phyloP scores from a whole-genome alignment of 495 filamentous ascomycete genomes.

The Penicillium argentinense region DNA sequence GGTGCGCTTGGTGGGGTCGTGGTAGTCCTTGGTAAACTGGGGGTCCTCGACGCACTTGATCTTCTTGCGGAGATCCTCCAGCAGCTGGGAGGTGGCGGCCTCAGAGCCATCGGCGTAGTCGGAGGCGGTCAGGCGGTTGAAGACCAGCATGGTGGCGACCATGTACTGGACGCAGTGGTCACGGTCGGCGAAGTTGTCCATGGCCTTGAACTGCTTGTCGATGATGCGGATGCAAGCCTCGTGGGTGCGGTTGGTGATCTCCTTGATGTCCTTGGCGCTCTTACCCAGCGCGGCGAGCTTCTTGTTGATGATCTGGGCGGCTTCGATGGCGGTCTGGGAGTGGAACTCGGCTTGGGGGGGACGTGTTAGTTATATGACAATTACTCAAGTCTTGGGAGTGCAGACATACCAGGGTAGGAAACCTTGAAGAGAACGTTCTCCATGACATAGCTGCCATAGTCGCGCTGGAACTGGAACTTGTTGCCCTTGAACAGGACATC shows the following conservation, averaged over 20 bases:
- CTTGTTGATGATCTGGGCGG: constrained; percentile 80
- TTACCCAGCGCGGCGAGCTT: constrained; percentile 83
- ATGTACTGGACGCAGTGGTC: constrained; percentile 99
- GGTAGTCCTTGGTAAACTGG: constrained; percentile 91
- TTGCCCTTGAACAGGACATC: constrained; percentile 96
- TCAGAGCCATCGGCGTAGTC: constrained; percentile 92
- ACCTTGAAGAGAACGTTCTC: constrained; percentile 99
- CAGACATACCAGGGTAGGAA: constrained; percentile 78
- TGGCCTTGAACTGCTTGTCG: constrained; percentile 99
- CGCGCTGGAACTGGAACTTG: constrained; percentile 92
- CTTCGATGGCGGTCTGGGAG: constrained; percentile 97
- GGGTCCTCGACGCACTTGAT: constrained; percentile 96
- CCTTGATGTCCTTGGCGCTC: constrained; percentile 91
- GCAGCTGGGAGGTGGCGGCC: constrained; percentile 83
- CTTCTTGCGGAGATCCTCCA: constrained; percentile 85
- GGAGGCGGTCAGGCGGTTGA: constrained; percentile 82
- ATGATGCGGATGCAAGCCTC: constrained; percentile 98
- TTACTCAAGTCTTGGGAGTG: neutral
- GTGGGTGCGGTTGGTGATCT: constrained; percentile 90
- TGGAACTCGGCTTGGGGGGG: constrained; percentile 81
- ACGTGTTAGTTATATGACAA: constrained; percentile 2
- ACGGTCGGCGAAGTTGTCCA: constrained; percentile 99
- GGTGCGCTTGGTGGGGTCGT: constrained; percentile 85
- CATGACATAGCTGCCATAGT: constrained; percentile 98
- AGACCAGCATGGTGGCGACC: constrained; percentile 92